Conservation (phyloP, 352 stramenopile species). For the Phytophthora uliginosa region DNA sequence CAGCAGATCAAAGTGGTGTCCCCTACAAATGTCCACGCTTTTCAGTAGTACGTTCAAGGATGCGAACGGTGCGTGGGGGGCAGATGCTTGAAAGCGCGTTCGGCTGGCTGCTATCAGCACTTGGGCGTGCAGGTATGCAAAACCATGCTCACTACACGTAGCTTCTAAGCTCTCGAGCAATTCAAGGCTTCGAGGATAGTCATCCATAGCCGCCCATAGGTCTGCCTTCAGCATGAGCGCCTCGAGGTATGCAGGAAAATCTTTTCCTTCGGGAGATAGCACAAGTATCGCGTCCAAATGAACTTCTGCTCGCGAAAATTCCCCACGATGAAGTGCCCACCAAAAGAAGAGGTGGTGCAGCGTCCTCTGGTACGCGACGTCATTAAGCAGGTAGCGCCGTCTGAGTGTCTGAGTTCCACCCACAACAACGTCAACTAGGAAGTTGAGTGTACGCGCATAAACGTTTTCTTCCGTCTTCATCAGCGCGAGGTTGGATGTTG, state of each 20-base stretch:
- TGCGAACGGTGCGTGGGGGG: conserved; percentile 59
- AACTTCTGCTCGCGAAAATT: conserved; percentile 47
- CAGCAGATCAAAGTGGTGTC: conserved; percentile 68
- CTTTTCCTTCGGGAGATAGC: conserved; percentile 58
- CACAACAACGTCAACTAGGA: conserved; percentile 40
- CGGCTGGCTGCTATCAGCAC: conserved; percentile 57
- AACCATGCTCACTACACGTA: conserved; percentile 53
- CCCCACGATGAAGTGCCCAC: conserved; percentile 61
- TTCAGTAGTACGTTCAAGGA: conserved; percentile 54
- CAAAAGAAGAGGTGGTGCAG: conserved; percentile 63
- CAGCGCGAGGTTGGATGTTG: conserved; percentile 35
- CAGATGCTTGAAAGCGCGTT: conserved; percentile 43
- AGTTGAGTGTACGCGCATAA: conserved; percentile 45
- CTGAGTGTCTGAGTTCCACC: background rate
- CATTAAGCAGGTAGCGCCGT: conserved; percentile 38
- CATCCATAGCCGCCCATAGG: conserved; percentile 38
- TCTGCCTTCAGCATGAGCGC: conserved; percentile 43
- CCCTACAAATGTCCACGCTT: conserved; percentile 55
- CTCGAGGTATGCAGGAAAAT: conserved; percentile 60
- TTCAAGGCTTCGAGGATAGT: conserved; percentile 52
- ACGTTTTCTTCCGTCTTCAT: conserved; percentile 20
- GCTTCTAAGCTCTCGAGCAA: conserved; percentile 49
- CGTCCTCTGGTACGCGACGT: conserved; percentile 54
- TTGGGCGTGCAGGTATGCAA: conserved; percentile 61
- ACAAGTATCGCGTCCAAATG: conserved; percentile 56